Evolutionary conservation across 176 grass and related monocot species (phyloP), one percentile per base, ranked within the genome.

Genomic region (Zoysia japonica): DNA sequence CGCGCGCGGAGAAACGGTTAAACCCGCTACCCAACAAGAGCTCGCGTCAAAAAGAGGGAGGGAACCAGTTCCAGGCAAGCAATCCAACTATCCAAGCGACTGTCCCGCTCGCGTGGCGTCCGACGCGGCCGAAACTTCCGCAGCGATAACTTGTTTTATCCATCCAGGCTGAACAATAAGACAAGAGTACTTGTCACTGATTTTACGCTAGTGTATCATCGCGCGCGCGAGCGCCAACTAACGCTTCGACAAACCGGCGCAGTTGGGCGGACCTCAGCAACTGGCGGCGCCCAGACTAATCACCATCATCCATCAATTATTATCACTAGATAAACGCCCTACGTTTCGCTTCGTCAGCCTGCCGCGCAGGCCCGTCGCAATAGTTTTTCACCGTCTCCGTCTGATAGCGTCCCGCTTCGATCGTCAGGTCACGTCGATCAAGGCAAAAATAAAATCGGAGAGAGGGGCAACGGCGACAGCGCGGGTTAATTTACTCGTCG

Each of bases 301-400:
- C 47, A 75, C 57, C 66, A 1, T 49, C 50, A 3, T 14, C 51
- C 28, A 28, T 28, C 28, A 28, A 28, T 28, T 28, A 28, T 28
- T 28, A 28, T 28, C 28, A 28, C 28, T 4, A 0, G 39, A 28
- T 10, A 10, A 43, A 42, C 28, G 0, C 28, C 28, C 28, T 0
- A 4, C 59, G 5, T 4, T 16, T 61, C 1, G 37, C 52, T 20
- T 11, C 65, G 71, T 77, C 79, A 40, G 61, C 69, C 14, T 80
- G 86, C 70, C 86, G 70, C 28, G 28, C 28, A 28, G 28, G 74
- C 70, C 76, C 17, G 55, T 59, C 76, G 3, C 64, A 63, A 84
- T 49, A 66, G 5, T 82, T 72, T 79, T 79, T 76, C 72, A 79
- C 83, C 41, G 28, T 11, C 50, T 28, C 38, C 11, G 11, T 5